A percentile compares a stretch with the other conserved stretches of the same genome.
Conservation (phyloP, 306 rosid species). For the Citrullus colocynthis region DNA sequence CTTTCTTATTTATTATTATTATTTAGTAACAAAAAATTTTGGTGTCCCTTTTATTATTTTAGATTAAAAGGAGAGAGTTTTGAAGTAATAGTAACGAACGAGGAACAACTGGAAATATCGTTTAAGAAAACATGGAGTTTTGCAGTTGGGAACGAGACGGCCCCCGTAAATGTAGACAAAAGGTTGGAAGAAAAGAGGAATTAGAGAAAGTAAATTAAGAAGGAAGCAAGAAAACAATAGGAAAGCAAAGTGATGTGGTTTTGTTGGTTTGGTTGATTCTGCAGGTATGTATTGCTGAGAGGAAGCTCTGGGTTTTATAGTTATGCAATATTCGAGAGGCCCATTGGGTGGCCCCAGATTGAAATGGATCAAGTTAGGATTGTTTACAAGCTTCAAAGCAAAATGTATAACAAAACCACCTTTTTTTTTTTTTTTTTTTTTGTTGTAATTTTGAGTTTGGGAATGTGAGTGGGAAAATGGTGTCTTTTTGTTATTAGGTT, state of each 20-base stretch:
- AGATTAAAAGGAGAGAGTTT: slow-evolving; percentile 32
- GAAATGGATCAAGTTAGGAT: slow-evolving; percentile 35
- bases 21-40: no score
- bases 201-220: no score
- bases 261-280: background rate
- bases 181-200: slow-evolving; percentile 20
- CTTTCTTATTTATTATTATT: no score
- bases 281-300: slow-evolving; percentile 48
- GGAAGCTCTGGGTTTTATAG: slow-evolving; percentile 57
- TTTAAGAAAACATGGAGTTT: slow-evolving; percentile 36
- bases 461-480: no score
- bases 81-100: slow-evolving; percentile 9
- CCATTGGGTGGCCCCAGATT: slow-evolving; percentile 34
- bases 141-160: slow-evolving; percentile 3
- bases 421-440: no score
- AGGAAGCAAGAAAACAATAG: no score
- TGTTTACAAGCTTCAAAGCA: slow-evolving; percentile 35
- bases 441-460: no score
- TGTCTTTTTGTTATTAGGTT: slow-evolving; percentile 21
- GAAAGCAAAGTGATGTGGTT: background rate
- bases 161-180: slow-evolving; percentile 54
- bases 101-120: slow-evolving; percentile 51
- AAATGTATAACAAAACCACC: slow-evolving; percentile 18
- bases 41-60: no score
- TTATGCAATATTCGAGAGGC: slow-evolving; percentile 42